Conservation (phyloP, 192 early-diverging fungal species). For the Coemansia sp. region DNA sequence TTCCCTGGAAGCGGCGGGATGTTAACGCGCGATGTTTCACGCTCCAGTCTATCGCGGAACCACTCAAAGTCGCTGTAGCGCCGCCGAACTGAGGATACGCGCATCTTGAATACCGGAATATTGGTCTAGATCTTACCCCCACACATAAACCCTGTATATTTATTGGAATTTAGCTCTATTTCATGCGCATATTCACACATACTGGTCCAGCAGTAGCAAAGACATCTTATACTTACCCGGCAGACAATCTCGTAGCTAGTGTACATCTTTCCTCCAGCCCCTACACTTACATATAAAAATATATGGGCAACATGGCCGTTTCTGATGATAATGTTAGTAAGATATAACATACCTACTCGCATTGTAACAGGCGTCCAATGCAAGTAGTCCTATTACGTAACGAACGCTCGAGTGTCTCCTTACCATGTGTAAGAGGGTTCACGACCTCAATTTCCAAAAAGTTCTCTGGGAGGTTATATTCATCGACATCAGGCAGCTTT, state of each 20-base stretch:
- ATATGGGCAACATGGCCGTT: not conserved
- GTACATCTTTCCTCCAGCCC: constrained; percentile 77
- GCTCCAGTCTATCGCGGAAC: constrained; percentile 91
- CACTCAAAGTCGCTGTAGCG: constrained; percentile 99
- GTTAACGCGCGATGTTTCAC: constrained; percentile 88
- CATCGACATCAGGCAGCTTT: constrained; percentile 41
- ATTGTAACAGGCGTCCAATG: not conserved
- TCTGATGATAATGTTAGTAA: not conserved
- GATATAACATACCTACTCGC: not conserved
- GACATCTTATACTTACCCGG: constrained; percentile 28
- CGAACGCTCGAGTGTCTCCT: constrained; percentile 10
- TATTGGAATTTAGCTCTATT: not conserved
- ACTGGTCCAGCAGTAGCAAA: not conserved
- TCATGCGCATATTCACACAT: not conserved
- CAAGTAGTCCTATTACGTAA: not conserved
- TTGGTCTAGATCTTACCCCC: constrained; percentile 69
- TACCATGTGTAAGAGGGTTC: constrained; percentile 77
- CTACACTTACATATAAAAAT: not conserved
- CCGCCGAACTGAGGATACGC: constrained; percentile 76
- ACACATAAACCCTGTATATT: not conserved
- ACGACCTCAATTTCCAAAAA: constrained; percentile 94
- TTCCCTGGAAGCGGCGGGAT: constrained; percentile 96
- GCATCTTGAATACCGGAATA: constrained; percentile 93
- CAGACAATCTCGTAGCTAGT: constrained; percentile 97
- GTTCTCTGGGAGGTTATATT: constrained; percentile 93